Base-by-base conservation (phyloP, 2,329 filamentous ascomycete genomes). In the Sclerotinia subarctica region DNA sequence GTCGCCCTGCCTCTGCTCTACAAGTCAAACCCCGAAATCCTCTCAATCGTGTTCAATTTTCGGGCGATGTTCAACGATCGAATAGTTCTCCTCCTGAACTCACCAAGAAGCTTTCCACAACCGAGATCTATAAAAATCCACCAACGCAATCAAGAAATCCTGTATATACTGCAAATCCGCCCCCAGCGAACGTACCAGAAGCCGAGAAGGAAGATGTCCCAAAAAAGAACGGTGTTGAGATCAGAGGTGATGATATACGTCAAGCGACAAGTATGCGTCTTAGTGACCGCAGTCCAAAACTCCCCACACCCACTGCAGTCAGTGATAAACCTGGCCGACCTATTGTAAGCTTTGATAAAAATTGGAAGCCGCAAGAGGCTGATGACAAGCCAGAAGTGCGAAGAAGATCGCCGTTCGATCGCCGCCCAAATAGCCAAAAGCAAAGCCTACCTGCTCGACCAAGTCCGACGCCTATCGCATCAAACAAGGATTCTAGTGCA, bases 261-360 rank as follows among this genome's bases (percentile, higher is more conserved):
- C 88, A 91, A 73, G 94, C 94, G 66, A 98, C 94, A 10, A 95
- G 91, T 80, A 96, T 96, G 86, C 90, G 84, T 77, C 82, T 95
- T 72, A 93, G 88, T 78, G 93, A 97, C 79, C 89, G 94, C 76
- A 97, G 93, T 79, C 81, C 88, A 68, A 96, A 92, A 77, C 83
- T 98, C 70, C 94, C 94, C 38, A 94, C 90, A 76, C 94, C 94
- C 72, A 92, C 91, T 66, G 90, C 92, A 76, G 94, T 98, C 79
- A 97, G 93, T 81, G 91, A 97, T 81, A 91, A 86, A 77, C 90
- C 91, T 74, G 93, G 93, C 74, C 88, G 94, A 77, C 94, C 94
- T 71, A 98, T 98, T 83, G 94, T 98, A 84, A 98, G 94, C 85
- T 98, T 98, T 84, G 87, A 96, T 80, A 86, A 86, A 76, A 86